A percentile compares a stretch with the other conserved stretches of the same genome.
These are phyloP conservation scores for Coemansia sp. DNA, from an alignment of 371 early-diverging fungal genomes.

Conservation along the genomic window DNA sequence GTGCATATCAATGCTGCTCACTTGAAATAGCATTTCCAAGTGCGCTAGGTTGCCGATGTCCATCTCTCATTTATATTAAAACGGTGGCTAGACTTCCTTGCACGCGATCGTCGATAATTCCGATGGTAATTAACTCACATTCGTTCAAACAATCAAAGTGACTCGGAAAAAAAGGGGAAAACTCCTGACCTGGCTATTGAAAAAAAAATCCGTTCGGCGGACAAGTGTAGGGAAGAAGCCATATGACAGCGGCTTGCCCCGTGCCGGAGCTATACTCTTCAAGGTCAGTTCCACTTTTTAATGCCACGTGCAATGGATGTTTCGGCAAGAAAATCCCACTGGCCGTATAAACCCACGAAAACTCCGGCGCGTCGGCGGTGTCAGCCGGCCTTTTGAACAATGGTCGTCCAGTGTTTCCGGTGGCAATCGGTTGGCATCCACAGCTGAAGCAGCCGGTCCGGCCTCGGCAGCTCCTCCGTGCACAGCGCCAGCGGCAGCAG, in stretches of 20 bases:
- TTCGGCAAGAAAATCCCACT: not conserved
- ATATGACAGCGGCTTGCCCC: too few relatives aligned
- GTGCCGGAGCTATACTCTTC: too few relatives aligned
- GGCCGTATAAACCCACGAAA: not conserved
- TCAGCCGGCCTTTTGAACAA: slow-evolving; percentile 14
- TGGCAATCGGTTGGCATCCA: slow-evolving; percentile 52
- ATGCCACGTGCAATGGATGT: too few relatives aligned
- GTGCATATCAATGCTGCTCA: not conserved
- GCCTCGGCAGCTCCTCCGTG: slow-evolving; percentile 60
- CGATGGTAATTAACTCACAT: not conserved
- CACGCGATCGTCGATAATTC: not conserved
- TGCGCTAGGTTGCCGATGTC: too few relatives aligned
- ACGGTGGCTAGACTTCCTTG: not conserved
- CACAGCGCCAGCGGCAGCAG: slow-evolving; percentile 77
- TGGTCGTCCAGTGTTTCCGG: slow-evolving; percentile 45
- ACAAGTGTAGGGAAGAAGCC: too few relatives aligned
- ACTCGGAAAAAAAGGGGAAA: not conserved
- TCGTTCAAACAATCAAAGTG: too few relatives aligned
- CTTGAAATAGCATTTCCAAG: too few relatives aligned
- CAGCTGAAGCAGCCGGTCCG: slow-evolving; percentile 69
- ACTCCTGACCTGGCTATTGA: not conserved
- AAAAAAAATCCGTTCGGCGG: too few relatives aligned
- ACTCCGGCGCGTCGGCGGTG: not conserved
- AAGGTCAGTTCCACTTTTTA: too few relatives aligned
- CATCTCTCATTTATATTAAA: too few relatives aligned